phyloP scores from a whole-genome alignment of 139 green algal species.

The Chlamydomonas eustigma region DNA sequence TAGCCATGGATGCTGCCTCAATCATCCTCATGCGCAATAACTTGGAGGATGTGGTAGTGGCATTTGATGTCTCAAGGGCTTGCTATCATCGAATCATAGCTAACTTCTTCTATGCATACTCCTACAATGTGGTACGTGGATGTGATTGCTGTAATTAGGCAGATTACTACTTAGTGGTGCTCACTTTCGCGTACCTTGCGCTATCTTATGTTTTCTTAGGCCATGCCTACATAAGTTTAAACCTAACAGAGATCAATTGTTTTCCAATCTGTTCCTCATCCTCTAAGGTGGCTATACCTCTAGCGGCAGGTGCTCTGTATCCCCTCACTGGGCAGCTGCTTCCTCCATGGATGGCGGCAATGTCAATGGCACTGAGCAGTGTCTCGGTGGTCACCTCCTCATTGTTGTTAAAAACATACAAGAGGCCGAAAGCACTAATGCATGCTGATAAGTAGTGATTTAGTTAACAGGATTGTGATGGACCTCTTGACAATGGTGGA shows the following conservation, averaged over 20 bases:
- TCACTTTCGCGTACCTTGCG: no score
- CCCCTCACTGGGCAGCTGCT: slow-evolving; percentile 65
- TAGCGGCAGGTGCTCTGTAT: slow-evolving; percentile 74
- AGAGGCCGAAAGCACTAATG: slow-evolving; percentile 29
- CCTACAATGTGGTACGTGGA: slow-evolving; percentile 88
- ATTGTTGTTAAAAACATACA: slow-evolving; percentile 77
- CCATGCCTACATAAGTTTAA: no score
- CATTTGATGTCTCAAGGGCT: slow-evolving; percentile 80
- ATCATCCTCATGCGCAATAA: slow-evolving; percentile 91
- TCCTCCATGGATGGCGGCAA: slow-evolving; percentile 89
- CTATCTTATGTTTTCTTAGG: no score
- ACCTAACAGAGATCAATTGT: slow-evolving; percentile 80
- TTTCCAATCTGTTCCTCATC: slow-evolving; percentile 54
- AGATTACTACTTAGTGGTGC: no score
- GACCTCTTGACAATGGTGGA: no score
- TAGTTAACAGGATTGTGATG: no score
- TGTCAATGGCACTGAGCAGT: slow-evolving; percentile 84
- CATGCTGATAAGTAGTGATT: not conserved
- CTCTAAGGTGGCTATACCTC: slow-evolving; percentile 46
- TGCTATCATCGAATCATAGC: slow-evolving; percentile 80
- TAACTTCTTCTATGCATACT: slow-evolving; percentile 94
- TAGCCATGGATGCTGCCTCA: slow-evolving; percentile 77
- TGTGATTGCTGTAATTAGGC: no score
- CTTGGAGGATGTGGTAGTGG: slow-evolving; percentile 84
- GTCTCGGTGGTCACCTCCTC: slow-evolving; percentile 84